Evolutionary conservation across 345 rosid genomes (phyloP).

Genomic region (Adansonia digitata): DNA sequence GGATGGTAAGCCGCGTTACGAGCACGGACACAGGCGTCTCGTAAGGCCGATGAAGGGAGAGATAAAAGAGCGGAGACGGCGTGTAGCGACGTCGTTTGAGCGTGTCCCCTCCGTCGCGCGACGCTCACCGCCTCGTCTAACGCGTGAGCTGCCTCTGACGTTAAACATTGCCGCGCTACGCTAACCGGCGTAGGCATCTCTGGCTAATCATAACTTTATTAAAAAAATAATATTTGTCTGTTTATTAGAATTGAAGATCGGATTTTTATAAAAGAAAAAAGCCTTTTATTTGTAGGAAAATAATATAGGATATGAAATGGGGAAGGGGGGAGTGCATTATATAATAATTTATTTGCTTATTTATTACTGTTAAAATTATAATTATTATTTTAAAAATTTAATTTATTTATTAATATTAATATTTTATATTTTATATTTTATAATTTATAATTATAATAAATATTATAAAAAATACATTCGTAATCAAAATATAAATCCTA

Average conservation of each 20-base stretch:
- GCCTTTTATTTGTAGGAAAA: neutral
- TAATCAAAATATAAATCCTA: too few relatives aligned
- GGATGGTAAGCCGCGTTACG: conserved; percentile 62
- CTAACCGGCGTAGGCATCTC: conserved; percentile 91
- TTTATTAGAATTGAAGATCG: neutral
- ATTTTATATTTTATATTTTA: too few relatives aligned
- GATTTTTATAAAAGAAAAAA: neutral
- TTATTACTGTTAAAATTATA: neutral
- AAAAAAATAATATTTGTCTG: neutral
- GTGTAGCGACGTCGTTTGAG: conserved; percentile 89
- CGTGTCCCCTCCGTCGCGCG: conserved; percentile 65
- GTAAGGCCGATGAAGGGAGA: conserved; percentile 58
- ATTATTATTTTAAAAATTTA: too few relatives aligned
- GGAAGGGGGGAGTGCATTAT: neutral
- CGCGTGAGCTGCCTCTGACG: conserved; percentile 69
- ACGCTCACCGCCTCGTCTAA: conserved; percentile 75
- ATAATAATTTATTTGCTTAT: neutral
- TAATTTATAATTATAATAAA: too few relatives aligned
- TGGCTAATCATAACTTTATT: conserved; percentile 30
- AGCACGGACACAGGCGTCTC: conserved; percentile 76
- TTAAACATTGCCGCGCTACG: conserved; percentile 81
- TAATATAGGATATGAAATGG: neutral
- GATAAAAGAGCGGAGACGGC: conserved; percentile 74
- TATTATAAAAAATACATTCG: too few relatives aligned
- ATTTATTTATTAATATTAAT: too few relatives aligned